Evolutionary conservation across 2,329 filamentous ascomycete species (phyloP).

Genomic region (Xylariaceae sp.): DNA sequence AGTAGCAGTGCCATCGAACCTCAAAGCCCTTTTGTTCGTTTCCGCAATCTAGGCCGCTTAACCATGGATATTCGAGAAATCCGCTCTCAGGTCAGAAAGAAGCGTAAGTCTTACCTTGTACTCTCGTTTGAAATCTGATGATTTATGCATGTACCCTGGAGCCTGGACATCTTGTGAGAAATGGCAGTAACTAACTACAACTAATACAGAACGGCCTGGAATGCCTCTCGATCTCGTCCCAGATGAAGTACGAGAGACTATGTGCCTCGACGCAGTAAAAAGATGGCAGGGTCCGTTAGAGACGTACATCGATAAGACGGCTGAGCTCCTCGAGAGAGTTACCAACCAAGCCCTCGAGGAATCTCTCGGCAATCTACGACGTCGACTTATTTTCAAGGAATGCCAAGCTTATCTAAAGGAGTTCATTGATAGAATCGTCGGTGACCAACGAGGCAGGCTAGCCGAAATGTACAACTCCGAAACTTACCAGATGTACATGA

Average conservation of each 20-base stretch:
- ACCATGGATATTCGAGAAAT: constrained; percentile 50
- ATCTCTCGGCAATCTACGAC: constrained; percentile 45
- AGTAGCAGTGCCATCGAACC: constrained; percentile 14
- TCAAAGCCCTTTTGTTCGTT: constrained; percentile 37
- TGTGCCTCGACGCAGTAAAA: constrained; percentile 53
- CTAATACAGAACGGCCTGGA: constrained; percentile 43
- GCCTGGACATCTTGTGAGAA: neutral
- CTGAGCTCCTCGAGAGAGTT: constrained; percentile 44
- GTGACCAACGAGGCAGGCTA: constrained; percentile 38
- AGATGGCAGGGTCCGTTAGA: constrained; percentile 55
- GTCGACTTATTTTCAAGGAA: constrained; percentile 48
- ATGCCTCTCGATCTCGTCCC: constrained; percentile 54
- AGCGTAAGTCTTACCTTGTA: constrained; percentile 33
- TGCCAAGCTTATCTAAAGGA: constrained; percentile 40
- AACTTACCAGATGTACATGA: constrained; percentile 52
- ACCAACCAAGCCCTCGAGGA: constrained; percentile 45
- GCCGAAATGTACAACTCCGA: constrained; percentile 50
- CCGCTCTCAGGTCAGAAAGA: constrained; percentile 49
- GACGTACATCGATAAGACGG: constrained; percentile 45
- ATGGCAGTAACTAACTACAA: neutral
- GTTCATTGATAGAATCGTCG: constrained; percentile 42
- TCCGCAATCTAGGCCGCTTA: constrained; percentile 37
- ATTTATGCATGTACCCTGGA: neutral
- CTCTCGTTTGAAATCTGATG: neutral
- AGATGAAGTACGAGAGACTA: constrained; percentile 54